A percentile compares a stretch with the other conserved stretches of the same genome.
phyloP scores from a whole-genome alignment of 2,329 filamentous ascomycete genomes.

The Fusarium sp. region DNA sequence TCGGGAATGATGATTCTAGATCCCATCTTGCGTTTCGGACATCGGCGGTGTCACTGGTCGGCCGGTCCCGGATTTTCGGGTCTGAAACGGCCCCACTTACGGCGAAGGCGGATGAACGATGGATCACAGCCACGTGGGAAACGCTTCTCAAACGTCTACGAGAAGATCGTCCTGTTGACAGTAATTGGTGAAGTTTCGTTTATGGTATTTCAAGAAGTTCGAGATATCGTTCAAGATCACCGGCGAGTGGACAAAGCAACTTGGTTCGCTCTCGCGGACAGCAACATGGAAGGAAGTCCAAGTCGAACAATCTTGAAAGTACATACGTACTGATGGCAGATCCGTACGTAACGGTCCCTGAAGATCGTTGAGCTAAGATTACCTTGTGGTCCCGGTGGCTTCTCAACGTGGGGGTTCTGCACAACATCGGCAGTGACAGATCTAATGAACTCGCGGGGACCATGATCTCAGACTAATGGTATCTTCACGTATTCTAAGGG shows the following conservation, averaged over 20 bases:
- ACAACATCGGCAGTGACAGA: conserved; percentile 4
- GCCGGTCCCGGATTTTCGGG: conserved; percentile 10
- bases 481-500: not conserved
- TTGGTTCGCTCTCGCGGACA: not conserved
- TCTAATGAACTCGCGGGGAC: conserved; percentile 19
- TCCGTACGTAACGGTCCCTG: not conserved
- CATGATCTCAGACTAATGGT: not conserved
- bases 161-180: fast-evolving
- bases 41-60: not conserved
- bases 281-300: not conserved
- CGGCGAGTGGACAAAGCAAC: not conserved
- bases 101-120: not conserved
- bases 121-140: not conserved
- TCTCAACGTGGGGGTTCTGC: not conserved
- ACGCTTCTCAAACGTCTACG: not conserved
- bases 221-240: not conserved
- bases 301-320: not conserved
- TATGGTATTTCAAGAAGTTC: fast-evolving
- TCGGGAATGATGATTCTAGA: not conserved
- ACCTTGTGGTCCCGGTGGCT: not conserved
- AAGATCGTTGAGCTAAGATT: not conserved
- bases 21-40: not conserved
- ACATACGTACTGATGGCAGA: not conserved
- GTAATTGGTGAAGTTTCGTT: not conserved
- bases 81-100: conserved; percentile 7